Percentiles rank a stretch among this genome's conserved stretches.
Evolutionary conservation across 805 yeast genomes (phyloP).

Genomic region (Lipomyces chichibuensis): DNA sequence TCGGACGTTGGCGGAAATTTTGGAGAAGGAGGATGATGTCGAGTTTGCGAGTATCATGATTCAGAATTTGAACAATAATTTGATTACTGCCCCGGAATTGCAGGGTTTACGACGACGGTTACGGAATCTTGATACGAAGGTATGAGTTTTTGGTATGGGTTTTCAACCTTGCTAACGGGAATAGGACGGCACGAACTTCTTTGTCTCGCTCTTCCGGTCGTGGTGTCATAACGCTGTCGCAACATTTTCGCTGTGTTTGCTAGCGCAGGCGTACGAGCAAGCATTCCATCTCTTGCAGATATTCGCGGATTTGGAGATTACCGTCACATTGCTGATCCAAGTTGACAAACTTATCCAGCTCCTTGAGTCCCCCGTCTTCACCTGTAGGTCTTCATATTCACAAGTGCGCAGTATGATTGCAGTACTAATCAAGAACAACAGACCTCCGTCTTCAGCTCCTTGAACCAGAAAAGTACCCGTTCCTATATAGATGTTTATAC

Average conservation of each 20-base stretch:
- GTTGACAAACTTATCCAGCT: conserved; percentile 87
- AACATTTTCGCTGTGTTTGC: conserved; percentile 76
- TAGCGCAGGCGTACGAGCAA: conserved; percentile 85
- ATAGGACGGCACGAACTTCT: conserved; percentile 64
- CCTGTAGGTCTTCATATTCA: conserved; percentile 42
- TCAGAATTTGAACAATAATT: conserved; percentile 82
- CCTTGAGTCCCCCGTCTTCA: conserved; percentile 89
- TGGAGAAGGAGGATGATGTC: conserved; percentile 61
- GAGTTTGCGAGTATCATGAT: conserved; percentile 79
- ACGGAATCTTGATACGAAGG: conserved; percentile 57
- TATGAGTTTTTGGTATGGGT: not conserved
- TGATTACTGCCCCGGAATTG: conserved; percentile 84
- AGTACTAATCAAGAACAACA: conserved; percentile 1
- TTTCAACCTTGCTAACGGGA: not conserved
- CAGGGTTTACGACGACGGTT: conserved; percentile 68
- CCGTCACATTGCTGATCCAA: conserved; percentile 78
- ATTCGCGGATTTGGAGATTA: conserved; percentile 80
- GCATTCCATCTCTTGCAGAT: conserved; percentile 80
- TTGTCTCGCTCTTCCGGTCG: conserved; percentile 75
- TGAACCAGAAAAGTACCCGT: conserved; percentile 82
- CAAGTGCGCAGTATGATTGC: no score
- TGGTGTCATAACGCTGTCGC: conserved; percentile 95
- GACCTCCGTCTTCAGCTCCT: conserved; percentile 83
- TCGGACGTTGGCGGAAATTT: conserved; percentile 73
- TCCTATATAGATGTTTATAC: conserved; percentile 80